These are phyloP conservation scores for Hymenoscyphus fraxineus DNA, from an alignment of 2,329 filamentous ascomycete species.

Conservation along the genomic window DNA sequence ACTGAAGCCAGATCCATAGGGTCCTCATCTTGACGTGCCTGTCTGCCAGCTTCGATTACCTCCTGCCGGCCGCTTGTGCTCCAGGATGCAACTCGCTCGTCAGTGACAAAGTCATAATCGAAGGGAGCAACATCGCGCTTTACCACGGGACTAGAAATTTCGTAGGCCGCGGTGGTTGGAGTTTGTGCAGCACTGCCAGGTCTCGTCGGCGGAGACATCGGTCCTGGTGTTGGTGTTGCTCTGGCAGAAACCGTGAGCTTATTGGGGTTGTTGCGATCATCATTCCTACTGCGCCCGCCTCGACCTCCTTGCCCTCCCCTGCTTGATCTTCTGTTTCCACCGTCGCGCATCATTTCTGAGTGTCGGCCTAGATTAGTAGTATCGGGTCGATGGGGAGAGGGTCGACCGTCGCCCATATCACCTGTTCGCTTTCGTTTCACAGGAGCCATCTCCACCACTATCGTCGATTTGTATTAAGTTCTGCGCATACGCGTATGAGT, in stretches of 20 bases:
- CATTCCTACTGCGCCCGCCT: conserved; percentile 29
- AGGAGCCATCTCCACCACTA: conserved; percentile 32
- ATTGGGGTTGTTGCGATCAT: conserved; percentile 28
- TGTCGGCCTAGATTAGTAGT: conserved; percentile 55
- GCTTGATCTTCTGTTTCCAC: conserved; percentile 44
- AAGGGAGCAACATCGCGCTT: conserved; percentile 42
- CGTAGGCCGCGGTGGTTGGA: conserved; percentile 23
- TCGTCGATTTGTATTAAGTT: conserved; percentile 21
- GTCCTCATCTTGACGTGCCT: conserved; percentile 65
- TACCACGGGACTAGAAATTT: conserved; percentile 32
- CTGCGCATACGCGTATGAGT: conserved; percentile 27
- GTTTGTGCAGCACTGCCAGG: conserved; percentile 31
- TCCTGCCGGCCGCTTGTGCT: conserved; percentile 60
- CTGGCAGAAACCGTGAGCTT: conserved; percentile 28
- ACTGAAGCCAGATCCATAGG: conserved; percentile 64
- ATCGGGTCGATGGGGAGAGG: conserved; percentile 59
- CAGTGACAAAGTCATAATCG: conserved; percentile 72
- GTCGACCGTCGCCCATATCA: conserved; percentile 46
- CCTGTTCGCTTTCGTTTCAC: conserved; percentile 36
- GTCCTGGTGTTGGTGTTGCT: conserved; percentile 33
- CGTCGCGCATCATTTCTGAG: conserved; percentile 43
- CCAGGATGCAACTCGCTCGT: conserved; percentile 67
- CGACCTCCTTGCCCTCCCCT: conserved; percentile 41
- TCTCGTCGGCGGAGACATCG: conserved; percentile 35
- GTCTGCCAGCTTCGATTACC: conserved; percentile 60